A percentile compares a stretch with the other conserved stretches of the same genome.
Evolutionary conservation across 768 basidiomycete genomes (phyloP).

Genomic region (Roridomyces roridus): DNA sequence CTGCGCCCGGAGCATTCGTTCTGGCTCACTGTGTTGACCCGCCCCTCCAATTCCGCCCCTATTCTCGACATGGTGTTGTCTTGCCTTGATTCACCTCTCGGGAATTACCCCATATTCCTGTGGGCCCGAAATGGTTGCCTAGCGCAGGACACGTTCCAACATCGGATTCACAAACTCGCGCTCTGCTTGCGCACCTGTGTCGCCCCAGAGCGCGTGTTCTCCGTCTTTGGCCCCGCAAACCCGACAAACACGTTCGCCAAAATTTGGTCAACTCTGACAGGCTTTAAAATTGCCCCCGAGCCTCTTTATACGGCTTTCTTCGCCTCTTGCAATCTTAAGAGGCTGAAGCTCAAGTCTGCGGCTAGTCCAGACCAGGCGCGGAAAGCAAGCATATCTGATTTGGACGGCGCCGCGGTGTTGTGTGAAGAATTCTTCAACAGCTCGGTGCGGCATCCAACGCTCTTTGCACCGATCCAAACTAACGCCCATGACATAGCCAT

Average conservation of each 20-base stretch:
- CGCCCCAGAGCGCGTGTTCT: constrained; percentile 50
- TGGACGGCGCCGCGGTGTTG: constrained; percentile 46
- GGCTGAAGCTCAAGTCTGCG: constrained; percentile 33
- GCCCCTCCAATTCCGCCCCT: constrained; percentile 30
- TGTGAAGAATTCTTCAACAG: constrained; percentile 59
- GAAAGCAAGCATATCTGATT: constrained; percentile 42
- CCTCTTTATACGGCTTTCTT: constrained; percentile 60
- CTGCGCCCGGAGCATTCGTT: constrained; percentile 36
- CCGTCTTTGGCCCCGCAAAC: constrained; percentile 51
- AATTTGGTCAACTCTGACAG: constrained; percentile 51
- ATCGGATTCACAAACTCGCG: constrained; percentile 43
- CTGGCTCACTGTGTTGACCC: constrained; percentile 59
- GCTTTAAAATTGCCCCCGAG: constrained; percentile 40
- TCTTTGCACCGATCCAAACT: background rate
- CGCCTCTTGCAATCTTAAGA: constrained; percentile 47
- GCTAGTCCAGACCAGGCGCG: constrained; percentile 44
- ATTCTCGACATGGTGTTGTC: constrained; percentile 52
- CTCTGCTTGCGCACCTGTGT: constrained; percentile 44
- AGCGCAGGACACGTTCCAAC: constrained; percentile 37
- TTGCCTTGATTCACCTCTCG: constrained; percentile 49
- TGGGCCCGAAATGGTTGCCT: constrained; percentile 45
- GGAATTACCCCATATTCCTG: constrained; percentile 60
- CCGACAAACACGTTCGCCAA: constrained; percentile 50
- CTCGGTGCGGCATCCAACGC: constrained; percentile 49
- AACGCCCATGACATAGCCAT: constrained; percentile 39